Evolutionary conservation across 176 grass and related monocot species (phyloP).

Genomic region (Carex littledalei): DNA sequence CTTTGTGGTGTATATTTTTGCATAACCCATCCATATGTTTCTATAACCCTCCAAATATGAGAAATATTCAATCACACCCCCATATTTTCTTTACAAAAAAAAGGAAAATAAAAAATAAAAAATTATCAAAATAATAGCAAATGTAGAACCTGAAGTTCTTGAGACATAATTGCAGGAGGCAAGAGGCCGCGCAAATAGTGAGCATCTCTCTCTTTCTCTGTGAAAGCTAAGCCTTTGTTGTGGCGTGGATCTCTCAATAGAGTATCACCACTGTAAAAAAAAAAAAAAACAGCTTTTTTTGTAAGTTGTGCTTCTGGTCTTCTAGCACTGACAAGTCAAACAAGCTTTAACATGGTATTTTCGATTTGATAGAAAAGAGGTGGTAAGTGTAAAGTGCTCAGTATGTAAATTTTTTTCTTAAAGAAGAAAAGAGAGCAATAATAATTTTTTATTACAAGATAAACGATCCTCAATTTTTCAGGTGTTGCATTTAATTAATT

Average conservation of each 20-base stretch:
- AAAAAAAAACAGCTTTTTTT: neutral
- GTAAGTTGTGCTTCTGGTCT: too few relatives aligned
- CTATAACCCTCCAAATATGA: neutral
- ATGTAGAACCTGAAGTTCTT: conserved; percentile 54
- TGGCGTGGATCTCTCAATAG: conserved; percentile 65
- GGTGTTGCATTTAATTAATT: neutral
- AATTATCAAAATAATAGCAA: neutral
- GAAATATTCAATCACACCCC: neutral
- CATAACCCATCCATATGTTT: neutral
- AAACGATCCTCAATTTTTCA: neutral
- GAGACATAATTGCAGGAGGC: conserved; percentile 47
- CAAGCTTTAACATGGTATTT: neutral
- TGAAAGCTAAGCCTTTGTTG: conserved; percentile 90
- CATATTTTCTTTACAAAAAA: neutral
- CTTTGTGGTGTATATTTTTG: neutral
- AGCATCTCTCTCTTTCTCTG: conserved; percentile 85
- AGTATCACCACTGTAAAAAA: conserved; percentile 47
- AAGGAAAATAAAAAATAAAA: neutral
- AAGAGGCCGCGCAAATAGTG: conserved; percentile 92
- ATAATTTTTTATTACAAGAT: neutral
- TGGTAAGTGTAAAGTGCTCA: neutral
- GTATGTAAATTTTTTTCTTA: neutral
- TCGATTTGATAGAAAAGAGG: neutral
- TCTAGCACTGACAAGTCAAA: neutral
- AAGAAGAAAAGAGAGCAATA: too few relatives aligned